A percentile compares a stretch with the other conserved stretches of the same genome.
These are phyloP conservation scores for Eutypa lata DNA, from an alignment of 2,329 filamentous ascomycete species.

Conservation along the genomic window DNA sequence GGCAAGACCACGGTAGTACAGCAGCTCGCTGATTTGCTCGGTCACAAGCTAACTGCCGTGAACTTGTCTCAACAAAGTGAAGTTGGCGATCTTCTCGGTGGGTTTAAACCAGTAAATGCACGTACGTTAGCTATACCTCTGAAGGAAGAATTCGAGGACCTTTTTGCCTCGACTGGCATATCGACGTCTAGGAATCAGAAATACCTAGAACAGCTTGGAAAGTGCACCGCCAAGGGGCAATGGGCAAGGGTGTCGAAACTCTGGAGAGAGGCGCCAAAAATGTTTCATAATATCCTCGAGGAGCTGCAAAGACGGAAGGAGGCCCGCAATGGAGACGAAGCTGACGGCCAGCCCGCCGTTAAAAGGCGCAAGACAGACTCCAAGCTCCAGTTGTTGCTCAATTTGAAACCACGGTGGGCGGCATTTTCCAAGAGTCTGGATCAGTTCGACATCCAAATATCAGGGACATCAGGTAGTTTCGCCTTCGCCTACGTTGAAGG, in stretches of 20 bases:
- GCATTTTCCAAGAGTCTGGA: conserved; percentile 71
- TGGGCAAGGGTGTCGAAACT: conserved; percentile 85
- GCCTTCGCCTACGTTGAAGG: conserved; percentile 96
- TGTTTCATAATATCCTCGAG: conserved; percentile 71
- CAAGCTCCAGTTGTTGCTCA: conserved; percentile 61
- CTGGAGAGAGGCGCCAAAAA: conserved; percentile 84
- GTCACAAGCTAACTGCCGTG: conserved; percentile 84
- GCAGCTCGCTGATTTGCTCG: conserved; percentile 79
- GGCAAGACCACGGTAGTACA: conserved; percentile 97
- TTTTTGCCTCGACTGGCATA: conserved; percentile 82
- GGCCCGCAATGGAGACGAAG: conserved; percentile 29
- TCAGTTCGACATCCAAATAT: conserved; percentile 77
- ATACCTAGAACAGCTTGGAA: conserved; percentile 78
- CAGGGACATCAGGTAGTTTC: conserved; percentile 70
- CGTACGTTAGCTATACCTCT: conserved; percentile 83
- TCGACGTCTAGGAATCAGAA: conserved; percentile 83
- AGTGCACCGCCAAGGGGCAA: conserved; percentile 75
- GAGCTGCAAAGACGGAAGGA: conserved; percentile 45
- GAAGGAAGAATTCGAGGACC: conserved; percentile 88
- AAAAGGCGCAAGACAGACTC: conserved; percentile 67
- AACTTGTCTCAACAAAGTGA: conserved; percentile 98
- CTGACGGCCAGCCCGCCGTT: conserved; percentile 56
- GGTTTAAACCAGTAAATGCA: conserved; percentile 93
- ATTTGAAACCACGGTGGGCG: conserved; percentile 70
- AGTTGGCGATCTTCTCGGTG: conserved; percentile 89